Conservation (phyloP, 331 rosid genomes). For the Malus hybrid region DNA sequence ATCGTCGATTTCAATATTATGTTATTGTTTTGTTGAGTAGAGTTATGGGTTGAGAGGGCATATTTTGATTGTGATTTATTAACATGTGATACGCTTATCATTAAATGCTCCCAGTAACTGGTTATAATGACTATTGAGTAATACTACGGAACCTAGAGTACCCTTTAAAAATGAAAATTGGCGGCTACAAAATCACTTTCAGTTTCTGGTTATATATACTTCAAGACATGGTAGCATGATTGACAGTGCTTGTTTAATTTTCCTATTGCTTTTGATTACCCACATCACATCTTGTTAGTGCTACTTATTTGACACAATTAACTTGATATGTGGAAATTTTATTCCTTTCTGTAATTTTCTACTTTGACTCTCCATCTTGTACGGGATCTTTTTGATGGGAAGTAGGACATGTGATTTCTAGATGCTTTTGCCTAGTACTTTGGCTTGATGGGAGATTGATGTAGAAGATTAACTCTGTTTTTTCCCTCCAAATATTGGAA, state of each 20-base stretch:
- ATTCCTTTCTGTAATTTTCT: neutral
- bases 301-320: neutral
- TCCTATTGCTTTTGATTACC: neutral
- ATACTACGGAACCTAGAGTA: neutral
- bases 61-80: neutral
- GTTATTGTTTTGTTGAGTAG: neutral
- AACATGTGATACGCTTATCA: neutral
- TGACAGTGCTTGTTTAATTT: neutral
- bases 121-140: neutral
- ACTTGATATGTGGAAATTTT: neutral
- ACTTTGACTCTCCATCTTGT: neutral
- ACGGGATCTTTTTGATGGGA: neutral
- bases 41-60: neutral
- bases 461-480: neutral
- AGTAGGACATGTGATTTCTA: neutral
- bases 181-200: neutral
- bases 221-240: too few species aligned
- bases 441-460: neutral
- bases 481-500: constrained; percentile 7
- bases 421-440: neutral
- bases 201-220: too few species aligned
- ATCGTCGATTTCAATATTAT: constrained; percentile 7
- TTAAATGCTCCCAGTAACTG: neutral
- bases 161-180: neutral
- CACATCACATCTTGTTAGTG: too few species aligned